Percentiles rank a stretch among this genome's conserved stretches.
Evolutionary conservation across 805 yeast species (phyloP).

Genomic region (Myxozyma monticola): DNA sequence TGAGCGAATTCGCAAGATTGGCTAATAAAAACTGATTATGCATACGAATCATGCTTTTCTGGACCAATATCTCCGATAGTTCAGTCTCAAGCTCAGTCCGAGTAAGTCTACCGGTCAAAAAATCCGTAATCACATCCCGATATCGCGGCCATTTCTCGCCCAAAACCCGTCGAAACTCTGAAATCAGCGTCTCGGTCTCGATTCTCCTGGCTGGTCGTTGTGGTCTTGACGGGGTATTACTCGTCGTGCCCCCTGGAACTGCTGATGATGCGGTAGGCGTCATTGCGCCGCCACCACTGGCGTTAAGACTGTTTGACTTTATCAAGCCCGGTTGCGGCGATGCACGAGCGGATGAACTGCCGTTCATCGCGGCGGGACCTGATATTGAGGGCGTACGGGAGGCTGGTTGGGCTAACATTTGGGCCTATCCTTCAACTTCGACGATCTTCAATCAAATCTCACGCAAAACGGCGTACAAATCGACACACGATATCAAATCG

Average conservation of each 20-base stretch:
- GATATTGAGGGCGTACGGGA: slow-evolving; percentile 12
- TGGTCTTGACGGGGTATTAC: slow-evolving; percentile 26
- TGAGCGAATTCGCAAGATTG: slow-evolving; percentile 77
- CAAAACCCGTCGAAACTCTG: slow-evolving; percentile 67
- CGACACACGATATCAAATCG: no score
- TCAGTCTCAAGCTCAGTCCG: slow-evolving; percentile 67
- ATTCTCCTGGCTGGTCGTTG: slow-evolving; percentile 44
- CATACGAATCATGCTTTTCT: slow-evolving; percentile 51
- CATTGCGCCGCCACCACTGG: neutral
- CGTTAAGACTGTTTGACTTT: neutral
- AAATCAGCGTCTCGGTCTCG: slow-evolving; percentile 65
- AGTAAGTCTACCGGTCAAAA: slow-evolving; percentile 62
- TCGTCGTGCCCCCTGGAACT: neutral
- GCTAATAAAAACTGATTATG: slow-evolving; percentile 84
- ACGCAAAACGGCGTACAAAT: no score
- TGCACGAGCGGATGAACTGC: slow-evolving; percentile 17
- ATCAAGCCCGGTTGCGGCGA: slow-evolving; percentile 23
- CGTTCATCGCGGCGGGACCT: slow-evolving; percentile 9
- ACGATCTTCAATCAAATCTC: no score
- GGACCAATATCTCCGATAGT: slow-evolving; percentile 58
- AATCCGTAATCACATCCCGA: slow-evolving; percentile 73
- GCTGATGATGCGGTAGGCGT: neutral
- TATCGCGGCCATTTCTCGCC: slow-evolving; percentile 86
- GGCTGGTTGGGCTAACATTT: slow-evolving; percentile 11
- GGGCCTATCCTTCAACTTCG: no score